Evolutionary conservation across 2,329 filamentous ascomycete species (phyloP).

Genomic region (Neofusicoccum parvum): DNA sequence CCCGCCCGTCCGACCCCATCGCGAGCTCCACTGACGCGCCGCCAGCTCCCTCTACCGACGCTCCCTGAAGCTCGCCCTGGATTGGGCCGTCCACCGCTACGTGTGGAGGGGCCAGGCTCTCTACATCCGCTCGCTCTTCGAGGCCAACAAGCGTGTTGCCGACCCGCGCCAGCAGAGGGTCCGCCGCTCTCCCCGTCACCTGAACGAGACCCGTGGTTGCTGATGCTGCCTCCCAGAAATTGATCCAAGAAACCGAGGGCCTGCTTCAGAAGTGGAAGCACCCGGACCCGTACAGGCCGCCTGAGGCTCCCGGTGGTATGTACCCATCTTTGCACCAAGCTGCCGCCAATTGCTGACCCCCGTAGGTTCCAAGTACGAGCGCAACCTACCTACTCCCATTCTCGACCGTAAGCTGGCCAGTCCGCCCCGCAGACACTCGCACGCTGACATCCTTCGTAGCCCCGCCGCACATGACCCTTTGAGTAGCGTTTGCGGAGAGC

Average conservation of each 20-base stretch:
- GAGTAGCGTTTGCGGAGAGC: background rate
- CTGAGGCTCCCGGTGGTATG: constrained; percentile 90
- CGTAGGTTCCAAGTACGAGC: constrained; percentile 90
- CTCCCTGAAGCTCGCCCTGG: constrained; percentile 87
- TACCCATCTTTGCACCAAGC: constrained; percentile 12
- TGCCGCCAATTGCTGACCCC: constrained; percentile 26
- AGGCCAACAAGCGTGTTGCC: constrained; percentile 83
- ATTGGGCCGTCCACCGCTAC: constrained; percentile 92
- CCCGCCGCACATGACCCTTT: constrained; percentile 20
- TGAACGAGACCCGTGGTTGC: background rate
- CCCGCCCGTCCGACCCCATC: constrained; percentile 23
- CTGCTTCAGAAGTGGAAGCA: constrained; percentile 95
- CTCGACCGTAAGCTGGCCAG: constrained; percentile 70
- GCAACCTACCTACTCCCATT: constrained; percentile 81
- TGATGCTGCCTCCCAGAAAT: constrained; percentile 58
- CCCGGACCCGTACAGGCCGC: constrained; percentile 86
- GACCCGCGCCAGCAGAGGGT: constrained; percentile 88
- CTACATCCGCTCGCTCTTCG: constrained; percentile 93
- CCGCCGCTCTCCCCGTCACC: constrained; percentile 33
- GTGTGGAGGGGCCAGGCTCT: constrained; percentile 95
- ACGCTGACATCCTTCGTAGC: constrained; percentile 3
- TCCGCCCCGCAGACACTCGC: background rate
- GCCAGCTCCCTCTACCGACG: constrained; percentile 79
- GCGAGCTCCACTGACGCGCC: constrained; percentile 31
- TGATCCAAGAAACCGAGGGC: constrained; percentile 86